Base-by-base conservation (phyloP, 768 basidiomycete genomes). In the Boletus coccyginus region DNA sequence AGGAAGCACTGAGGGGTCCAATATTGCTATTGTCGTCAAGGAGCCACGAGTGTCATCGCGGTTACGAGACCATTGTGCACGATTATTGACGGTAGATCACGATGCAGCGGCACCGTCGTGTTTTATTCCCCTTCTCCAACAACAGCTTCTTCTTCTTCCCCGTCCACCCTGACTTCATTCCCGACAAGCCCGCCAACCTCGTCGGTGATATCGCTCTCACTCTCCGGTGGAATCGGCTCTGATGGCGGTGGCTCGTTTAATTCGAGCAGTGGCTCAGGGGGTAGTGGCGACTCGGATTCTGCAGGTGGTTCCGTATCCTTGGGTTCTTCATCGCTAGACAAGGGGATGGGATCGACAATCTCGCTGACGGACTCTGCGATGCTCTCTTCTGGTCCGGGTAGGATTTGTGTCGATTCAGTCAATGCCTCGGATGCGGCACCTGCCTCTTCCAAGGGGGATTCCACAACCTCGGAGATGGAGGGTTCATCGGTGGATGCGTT, bases 141-240 rank as follows among this genome's bases (percentile, higher is more conserved):
- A 8, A 40, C 55, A 24, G 47, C 54, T 58, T 60, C 56, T 52
- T 60, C 56, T 52, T 61, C 59, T 57, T 59, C 62, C 50, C 50
- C 63, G 40, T 40, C 53, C 42, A 35, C 52, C 43, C 9, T 54
- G 46, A 50, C 45, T 55, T 69, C 63, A 62, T 71, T 49, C 35
- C 52, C 59, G 48, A 52, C 67, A 51, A 33, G 42, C 42, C 38
- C 64, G 52, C 45, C 57, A 43, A 49, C 65, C 52, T 73, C 69
- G 41, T 73, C 71, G 58, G 70, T 67, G 62, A 71, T 73, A 66
- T 73, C 70, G 60, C 71, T 67, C 54, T 70, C 68, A 52, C 61
- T 72, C 57, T 71, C 70, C 52, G 70, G 70, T 0, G 67, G 69
- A 40, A 71, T 60, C 11, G 71, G 69, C 39, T 71, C 70, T 41